These are phyloP conservation scores for Fusarium tupiense DNA, from an alignment of 2,329 filamentous ascomycete species.

Conservation along the genomic window DNA sequence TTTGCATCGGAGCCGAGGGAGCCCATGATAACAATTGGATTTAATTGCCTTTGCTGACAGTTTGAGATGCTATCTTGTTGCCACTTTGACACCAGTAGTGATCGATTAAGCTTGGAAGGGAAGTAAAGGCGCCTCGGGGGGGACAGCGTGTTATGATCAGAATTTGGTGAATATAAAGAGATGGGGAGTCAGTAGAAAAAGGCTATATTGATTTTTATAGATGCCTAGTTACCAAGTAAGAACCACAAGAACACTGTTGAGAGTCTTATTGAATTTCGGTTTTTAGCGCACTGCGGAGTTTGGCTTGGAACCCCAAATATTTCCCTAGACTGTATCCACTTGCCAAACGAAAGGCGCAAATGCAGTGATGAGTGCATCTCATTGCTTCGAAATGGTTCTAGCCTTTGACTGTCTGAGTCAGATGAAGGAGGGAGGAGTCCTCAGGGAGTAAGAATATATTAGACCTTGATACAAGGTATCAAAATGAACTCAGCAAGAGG, in stretches of 20 bases:
- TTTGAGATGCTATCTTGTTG: background rate
- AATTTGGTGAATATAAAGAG: background rate
- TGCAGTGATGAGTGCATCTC: background rate
- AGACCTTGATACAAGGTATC: background rate
- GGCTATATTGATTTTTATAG: background rate
- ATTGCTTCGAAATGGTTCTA: slow-evolving; percentile 10
- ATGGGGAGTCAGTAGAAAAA: background rate
- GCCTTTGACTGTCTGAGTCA: background rate
- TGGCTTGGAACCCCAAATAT: background rate
- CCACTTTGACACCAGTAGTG: background rate
- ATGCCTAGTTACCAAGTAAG: background rate
- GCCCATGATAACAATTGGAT: slow-evolving; percentile 49
- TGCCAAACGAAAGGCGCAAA: slow-evolving; percentile 10
- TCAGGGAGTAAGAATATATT: background rate
- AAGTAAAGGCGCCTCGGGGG: background rate
- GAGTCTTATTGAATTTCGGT: background rate
- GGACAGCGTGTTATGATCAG: background rate
- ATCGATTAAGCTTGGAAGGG: background rate
- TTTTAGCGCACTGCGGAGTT: slow-evolving; percentile 5
- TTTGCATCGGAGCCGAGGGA: slow-evolving; percentile 52
- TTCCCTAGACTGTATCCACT: slow-evolving; percentile 6
- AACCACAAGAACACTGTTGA: background rate
- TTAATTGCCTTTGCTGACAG: background rate
- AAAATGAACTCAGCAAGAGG: background rate
- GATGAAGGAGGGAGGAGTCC: background rate